A percentile compares a stretch with the other conserved stretches of the same genome.
Conservation (phyloP, 140 eudicot species). For the Eryngium alpinum region DNA sequence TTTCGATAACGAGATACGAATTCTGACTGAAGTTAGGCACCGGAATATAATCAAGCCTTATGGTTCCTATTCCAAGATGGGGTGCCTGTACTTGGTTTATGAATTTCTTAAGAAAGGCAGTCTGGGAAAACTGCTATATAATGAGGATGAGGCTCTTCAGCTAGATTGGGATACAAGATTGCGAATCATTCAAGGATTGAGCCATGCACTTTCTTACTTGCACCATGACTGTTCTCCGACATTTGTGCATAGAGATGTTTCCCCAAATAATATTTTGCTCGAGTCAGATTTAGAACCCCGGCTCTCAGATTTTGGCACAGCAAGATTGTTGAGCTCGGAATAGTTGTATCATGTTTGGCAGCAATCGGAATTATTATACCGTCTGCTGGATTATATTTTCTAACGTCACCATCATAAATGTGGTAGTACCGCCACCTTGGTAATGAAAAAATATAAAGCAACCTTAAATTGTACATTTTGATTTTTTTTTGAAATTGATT, state of each 20-base stretch:
- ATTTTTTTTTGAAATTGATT: too few species aligned
- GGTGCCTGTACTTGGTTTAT: constrained; percentile 66
- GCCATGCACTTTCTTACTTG: constrained; percentile 90
- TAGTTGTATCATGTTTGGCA: too few species aligned
- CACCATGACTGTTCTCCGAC: constrained; percentile 82
- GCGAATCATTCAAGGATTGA: constrained; percentile 60
- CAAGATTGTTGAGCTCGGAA: constrained; percentile 52
- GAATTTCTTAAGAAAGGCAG: constrained; percentile 83
- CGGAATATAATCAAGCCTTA: constrained; percentile 70
- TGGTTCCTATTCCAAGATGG: constrained; percentile 55
- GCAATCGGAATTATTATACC: too few species aligned
- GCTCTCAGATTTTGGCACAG: constrained; percentile 83
- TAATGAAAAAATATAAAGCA: too few species aligned
- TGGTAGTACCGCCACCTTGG: too few species aligned
- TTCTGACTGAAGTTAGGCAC: constrained; percentile 79
- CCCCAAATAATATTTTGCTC: constrained; percentile 59
- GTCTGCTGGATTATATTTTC: too few species aligned
- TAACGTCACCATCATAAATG: too few species aligned
- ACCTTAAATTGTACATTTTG: too few species aligned
- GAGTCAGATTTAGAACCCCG: constrained; percentile 64
- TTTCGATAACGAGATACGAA: constrained; percentile 79
- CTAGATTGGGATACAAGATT: constrained; percentile 59
- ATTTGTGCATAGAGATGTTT: constrained; percentile 69
- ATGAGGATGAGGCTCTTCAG: constrained; percentile 33
- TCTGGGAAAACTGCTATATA: constrained; percentile 50